Percentiles rank a stretch among this genome's conserved stretches.
Evolutionary conservation across 1,284 basidiomycete species (phyloP).

Genomic region (Leccinum proximum): DNA sequence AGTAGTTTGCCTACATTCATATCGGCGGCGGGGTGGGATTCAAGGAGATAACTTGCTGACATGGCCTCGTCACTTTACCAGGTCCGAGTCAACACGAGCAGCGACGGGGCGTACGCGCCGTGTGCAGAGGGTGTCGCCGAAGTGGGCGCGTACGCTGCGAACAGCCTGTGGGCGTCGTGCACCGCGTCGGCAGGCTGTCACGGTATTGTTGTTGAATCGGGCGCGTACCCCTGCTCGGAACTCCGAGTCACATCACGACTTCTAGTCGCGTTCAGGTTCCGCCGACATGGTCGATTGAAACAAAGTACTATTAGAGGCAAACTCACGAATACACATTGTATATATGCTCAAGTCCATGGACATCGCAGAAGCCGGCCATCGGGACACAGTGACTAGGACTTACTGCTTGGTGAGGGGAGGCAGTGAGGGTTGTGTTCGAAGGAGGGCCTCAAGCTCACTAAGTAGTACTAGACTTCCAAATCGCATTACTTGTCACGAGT

Average conservation of each 20-base stretch:
- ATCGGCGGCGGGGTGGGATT: constrained; percentile 54
- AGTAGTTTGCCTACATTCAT: constrained; percentile 57
- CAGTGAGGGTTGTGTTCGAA: too few relatives aligned
- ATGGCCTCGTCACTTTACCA: constrained; percentile 55
- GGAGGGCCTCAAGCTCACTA: too few relatives aligned
- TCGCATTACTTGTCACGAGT: constrained; percentile 14
- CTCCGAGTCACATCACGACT: constrained; percentile 8
- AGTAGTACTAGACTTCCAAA: too few relatives aligned
- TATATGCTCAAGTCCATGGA: too few relatives aligned
- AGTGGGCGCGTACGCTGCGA: constrained; percentile 64
- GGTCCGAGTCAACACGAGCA: constrained; percentile 14
- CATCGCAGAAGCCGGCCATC: too few relatives aligned
- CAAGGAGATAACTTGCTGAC: constrained; percentile 46
- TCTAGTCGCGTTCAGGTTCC: too few relatives aligned
- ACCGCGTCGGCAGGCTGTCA: constrained; percentile 36
- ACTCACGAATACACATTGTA: too few relatives aligned
- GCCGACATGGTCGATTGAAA: too few relatives aligned
- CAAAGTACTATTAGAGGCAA: too few relatives aligned
- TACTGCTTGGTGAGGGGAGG: too few relatives aligned
- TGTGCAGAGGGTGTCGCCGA: constrained; percentile 68
- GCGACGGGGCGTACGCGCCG: constrained; percentile 38
- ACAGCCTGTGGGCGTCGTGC: constrained; percentile 58
- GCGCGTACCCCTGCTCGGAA: constrained; percentile 8
- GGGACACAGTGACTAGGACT: too few relatives aligned
- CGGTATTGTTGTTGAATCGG: constrained; percentile 8